Conservation (phyloP, 2,329 filamentous ascomycete species). For the Xylariaceae sp. region DNA sequence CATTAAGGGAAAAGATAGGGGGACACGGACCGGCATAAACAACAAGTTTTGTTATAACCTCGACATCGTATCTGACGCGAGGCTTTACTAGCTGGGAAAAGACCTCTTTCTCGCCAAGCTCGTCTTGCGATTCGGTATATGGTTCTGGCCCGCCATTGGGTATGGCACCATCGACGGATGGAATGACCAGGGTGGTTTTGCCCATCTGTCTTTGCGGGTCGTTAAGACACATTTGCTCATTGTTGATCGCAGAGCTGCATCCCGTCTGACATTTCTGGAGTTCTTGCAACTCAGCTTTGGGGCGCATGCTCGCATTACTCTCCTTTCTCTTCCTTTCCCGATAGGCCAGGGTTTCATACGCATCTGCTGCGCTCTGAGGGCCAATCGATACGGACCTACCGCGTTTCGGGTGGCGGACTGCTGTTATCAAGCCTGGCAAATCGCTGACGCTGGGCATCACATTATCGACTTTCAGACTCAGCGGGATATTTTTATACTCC, state of each 20-base stretch:
- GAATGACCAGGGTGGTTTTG: constrained; percentile 48
- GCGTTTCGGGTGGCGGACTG: constrained; percentile 71
- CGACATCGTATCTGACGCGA: constrained; percentile 93
- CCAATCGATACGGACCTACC: constrained; percentile 83
- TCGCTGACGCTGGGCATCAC: constrained; percentile 87
- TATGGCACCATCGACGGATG: constrained; percentile 31
- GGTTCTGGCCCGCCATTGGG: constrained; percentile 35
- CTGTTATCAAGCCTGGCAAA: constrained; percentile 73
- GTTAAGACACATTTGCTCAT: constrained; percentile 34
- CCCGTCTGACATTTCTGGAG: constrained; percentile 34
- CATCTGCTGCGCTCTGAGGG: constrained; percentile 92
- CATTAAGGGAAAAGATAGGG: neutral
- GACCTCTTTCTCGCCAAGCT: constrained; percentile 67
- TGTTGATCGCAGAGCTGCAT: constrained; percentile 24
- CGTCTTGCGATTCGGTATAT: constrained; percentile 41
- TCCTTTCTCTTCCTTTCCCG: constrained; percentile 60
- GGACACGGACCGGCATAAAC: constrained; percentile 74
- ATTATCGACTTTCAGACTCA: constrained; percentile 70
- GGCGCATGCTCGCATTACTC: constrained; percentile 45
- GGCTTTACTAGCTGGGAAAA: constrained; percentile 81
- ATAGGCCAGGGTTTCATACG: constrained; percentile 91
- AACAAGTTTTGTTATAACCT: constrained; percentile 93
- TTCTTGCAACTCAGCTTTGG: constrained; percentile 41
- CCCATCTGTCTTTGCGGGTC: constrained; percentile 73
- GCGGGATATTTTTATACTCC: constrained; percentile 77